Conservation (phyloP, 2,329 filamentous ascomycete genomes). For the Arthrinium phaeospermum region DNA sequence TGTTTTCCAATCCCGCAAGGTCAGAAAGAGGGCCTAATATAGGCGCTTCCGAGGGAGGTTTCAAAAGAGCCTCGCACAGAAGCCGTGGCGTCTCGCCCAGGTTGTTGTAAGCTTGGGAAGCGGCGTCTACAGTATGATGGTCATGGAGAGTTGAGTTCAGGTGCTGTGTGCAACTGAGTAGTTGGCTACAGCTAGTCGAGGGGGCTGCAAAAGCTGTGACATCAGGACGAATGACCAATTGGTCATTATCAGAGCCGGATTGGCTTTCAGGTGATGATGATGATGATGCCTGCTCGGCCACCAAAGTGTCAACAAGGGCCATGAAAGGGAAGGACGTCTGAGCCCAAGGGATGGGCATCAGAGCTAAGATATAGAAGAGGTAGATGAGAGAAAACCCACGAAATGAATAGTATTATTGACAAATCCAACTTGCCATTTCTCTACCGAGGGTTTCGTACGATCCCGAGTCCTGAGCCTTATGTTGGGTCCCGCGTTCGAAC, state of each 20-base stretch:
- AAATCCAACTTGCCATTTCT: not conserved
- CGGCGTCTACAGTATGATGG: constrained; percentile 44
- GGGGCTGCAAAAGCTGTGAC: not conserved
- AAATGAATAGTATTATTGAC: not conserved
- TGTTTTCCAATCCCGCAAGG: not conserved
- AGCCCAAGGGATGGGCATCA: not conserved
- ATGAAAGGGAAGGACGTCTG: not conserved
- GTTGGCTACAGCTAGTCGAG: not conserved
- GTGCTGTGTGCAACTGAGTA: not conserved
- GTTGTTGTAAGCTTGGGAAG: constrained; percentile 51
- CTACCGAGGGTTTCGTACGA: not conserved
- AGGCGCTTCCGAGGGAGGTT: constrained; percentile 19
- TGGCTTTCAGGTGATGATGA: not conserved
- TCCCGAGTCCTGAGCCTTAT: constrained; percentile 2
- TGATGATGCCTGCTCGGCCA: not conserved
- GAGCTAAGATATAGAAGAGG: not conserved
- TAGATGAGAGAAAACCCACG: not conserved
- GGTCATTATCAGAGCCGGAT: not conserved
- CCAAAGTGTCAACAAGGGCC: not conserved
- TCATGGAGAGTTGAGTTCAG: constrained; percentile 22
- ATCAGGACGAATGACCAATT: constrained; percentile 8
- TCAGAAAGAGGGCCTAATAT: not conserved
- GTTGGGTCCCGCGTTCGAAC: not conserved
- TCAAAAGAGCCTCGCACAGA: constrained; percentile 47
- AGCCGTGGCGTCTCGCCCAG: constrained; percentile 46